Evolutionary conservation across 2,329 filamentous ascomycete species (phyloP), one percentile per base, ranked within the genome.

Genomic region (Didymella pinodella): DNA sequence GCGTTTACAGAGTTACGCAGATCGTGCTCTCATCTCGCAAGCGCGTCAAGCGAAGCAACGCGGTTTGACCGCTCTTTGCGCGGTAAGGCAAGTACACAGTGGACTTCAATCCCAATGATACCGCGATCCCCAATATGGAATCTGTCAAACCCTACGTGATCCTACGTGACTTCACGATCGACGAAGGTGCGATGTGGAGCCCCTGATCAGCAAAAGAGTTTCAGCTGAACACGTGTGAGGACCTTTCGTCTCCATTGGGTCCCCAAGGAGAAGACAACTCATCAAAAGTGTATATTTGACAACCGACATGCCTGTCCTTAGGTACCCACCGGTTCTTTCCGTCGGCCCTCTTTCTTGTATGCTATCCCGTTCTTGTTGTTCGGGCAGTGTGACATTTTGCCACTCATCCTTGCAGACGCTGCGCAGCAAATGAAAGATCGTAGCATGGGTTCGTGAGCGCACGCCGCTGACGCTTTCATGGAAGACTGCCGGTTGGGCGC

Each of bases 401-500:
- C 31, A 45, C 38, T 25, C 47, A 43, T 25, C 18, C 32, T 25
- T 31, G 46, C 46, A 44, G 45, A 31, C 14, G 38, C 22, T 31
- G 20, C 41, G 48, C 22, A 56, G 44, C 36, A 40, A 48, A 57
- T 45, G 34, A 34, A 8, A 59, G 32, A 52, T 57, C 44, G 45
- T 49, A 57, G 43, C 53, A 50, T 54, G 41, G 28, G 11, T 43
- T 10, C n/a, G n/a, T 52, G 38, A 38, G 49, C 28, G 12, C 46
- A 57, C 50, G 65, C 62, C 67, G 59, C 59, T 59, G 58, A 68
- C 59, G 67, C 61, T 44, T 45, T 52, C 48, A 63, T 68, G 72
- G 72, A 74, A 72, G 57, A 59, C 65, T 68, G 61, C 72, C 70
- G 70, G 69, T 73, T 72, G 71, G 70, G 63, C 54, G 45, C 59